A percentile compares a stretch with the other conserved stretches of the same genome.
phyloP scores from a whole-genome alignment of 2,329 filamentous ascomycete genomes.

The Penicillium sp. region DNA sequence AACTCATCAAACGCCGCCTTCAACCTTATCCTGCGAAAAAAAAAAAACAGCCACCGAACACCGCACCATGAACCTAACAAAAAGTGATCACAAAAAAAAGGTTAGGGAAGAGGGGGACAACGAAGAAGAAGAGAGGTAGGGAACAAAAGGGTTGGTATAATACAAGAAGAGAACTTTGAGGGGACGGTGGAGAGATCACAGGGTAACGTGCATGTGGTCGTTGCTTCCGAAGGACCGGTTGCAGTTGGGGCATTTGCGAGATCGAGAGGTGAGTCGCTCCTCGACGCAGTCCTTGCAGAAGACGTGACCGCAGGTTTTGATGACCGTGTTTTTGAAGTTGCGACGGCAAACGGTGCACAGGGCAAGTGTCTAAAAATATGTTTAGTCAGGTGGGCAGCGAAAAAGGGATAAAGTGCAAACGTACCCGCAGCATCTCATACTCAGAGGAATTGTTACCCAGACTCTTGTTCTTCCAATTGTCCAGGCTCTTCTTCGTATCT shows the following conservation, averaged over 20 bases:
- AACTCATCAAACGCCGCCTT: conserved; percentile 36
- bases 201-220: conserved; percentile 73
- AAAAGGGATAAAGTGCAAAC: conserved; percentile 41
- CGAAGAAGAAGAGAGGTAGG: conserved; percentile 18
- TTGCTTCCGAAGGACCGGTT: conserved; percentile 86
- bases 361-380: conserved; percentile 62
- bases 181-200: conserved; percentile 33
- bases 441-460: conserved; percentile 78
- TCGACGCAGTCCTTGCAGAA: conserved; percentile 92
- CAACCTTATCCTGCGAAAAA: conserved; percentile 32
- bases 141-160: conserved; percentile 30
- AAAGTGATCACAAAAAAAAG: conserved; percentile 25
- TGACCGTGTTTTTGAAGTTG: conserved; percentile 89
- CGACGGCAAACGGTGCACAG: conserved; percentile 91
- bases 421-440: conserved; percentile 82
- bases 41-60: conserved; percentile 33
- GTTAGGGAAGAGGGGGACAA: conserved; percentile 13
- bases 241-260: conserved; percentile 94
- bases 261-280: conserved; percentile 82
- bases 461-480: conserved; percentile 82
- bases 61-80: conserved; percentile 39
- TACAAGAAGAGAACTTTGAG: conserved; percentile 32
- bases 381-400: conserved; percentile 17
- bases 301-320: conserved; percentile 92
- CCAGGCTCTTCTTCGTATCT: conserved; percentile 77